phyloP scores from a whole-genome alignment of 768 basidiomycete species.

The Atractiella rhizophila region DNA sequence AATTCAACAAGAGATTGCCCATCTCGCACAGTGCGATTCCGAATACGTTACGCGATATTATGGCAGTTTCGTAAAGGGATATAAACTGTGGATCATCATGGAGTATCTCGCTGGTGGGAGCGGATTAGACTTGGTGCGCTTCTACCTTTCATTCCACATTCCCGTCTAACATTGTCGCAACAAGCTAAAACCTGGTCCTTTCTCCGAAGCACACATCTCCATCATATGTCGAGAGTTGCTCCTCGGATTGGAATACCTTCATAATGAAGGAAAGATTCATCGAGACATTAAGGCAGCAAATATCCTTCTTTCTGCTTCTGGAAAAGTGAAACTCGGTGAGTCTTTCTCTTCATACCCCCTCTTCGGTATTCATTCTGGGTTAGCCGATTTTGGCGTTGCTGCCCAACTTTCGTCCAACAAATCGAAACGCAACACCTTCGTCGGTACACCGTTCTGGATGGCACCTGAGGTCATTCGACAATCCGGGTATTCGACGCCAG shows the following conservation, averaged over 20 bases:
- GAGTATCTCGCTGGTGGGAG: slow-evolving; percentile 98
- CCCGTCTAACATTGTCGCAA: not conserved
- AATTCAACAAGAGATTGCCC: slow-evolving; percentile 91
- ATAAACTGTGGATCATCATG: slow-evolving; percentile 98
- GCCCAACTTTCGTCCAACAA: slow-evolving; percentile 62
- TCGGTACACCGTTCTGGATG: slow-evolving; percentile 83
- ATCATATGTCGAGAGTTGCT: slow-evolving; percentile 81
- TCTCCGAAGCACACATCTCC: slow-evolving; percentile 81
- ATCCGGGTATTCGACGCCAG: slow-evolving; percentile 82
- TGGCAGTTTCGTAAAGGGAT: slow-evolving; percentile 82
- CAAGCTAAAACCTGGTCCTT: slow-evolving; percentile 59
- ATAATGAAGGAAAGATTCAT: slow-evolving; percentile 83
- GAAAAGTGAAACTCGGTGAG: slow-evolving; percentile 62
- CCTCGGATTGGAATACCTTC: slow-evolving; percentile 83
- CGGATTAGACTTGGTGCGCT: slow-evolving; percentile 53
- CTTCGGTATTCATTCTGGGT: not conserved
- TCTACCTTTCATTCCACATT: not conserved
- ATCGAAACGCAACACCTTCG: slow-evolving; percentile 77
- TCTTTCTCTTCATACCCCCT: not conserved
- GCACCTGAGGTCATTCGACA: slow-evolving; percentile 95
- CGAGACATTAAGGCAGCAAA: slow-evolving; percentile 58
- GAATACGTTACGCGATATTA: slow-evolving; percentile 92
- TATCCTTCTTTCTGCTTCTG: slow-evolving; percentile 50
- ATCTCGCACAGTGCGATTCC: slow-evolving; percentile 81
- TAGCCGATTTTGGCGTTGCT: slow-evolving; percentile 90